Evolutionary conservation across 768 basidiomycete genomes (phyloP).

Genomic region (Trametopsis cervina): DNA sequence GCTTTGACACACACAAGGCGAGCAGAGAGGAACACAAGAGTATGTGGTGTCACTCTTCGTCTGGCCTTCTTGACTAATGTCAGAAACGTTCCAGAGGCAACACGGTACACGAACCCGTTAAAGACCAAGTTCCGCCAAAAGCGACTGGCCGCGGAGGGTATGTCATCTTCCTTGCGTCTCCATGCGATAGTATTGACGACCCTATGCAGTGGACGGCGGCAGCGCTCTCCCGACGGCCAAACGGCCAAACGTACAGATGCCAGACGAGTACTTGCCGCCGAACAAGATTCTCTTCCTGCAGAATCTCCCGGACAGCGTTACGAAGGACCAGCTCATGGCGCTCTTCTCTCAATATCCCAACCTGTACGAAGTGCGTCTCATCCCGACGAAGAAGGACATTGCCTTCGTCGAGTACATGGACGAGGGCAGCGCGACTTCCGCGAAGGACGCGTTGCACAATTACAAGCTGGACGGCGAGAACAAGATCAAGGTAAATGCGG

Average conservation of each 20-base stretch:
- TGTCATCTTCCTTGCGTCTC: conserved; percentile 18
- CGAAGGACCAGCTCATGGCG: conserved; percentile 84
- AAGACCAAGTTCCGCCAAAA: conserved; percentile 82
- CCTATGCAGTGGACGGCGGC: conserved; percentile 57
- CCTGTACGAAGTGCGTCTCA: conserved; percentile 94
- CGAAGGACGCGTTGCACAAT: conserved; percentile 96
- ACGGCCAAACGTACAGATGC: conserved; percentile 90
- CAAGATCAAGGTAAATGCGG: conserved; percentile 84
- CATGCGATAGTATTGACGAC: no score
- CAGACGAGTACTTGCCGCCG: conserved; percentile 98
- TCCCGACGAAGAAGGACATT: conserved; percentile 95
- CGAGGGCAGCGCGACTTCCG: conserved; percentile 84
- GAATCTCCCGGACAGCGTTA: conserved; percentile 89
- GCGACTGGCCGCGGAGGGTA: conserved; percentile 75
- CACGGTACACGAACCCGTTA: conserved; percentile 84
- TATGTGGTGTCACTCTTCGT: conserved; percentile 29
- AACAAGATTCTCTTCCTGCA: conserved; percentile 99
- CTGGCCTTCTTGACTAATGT: background rate
- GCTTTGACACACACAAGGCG: conserved; percentile 71
- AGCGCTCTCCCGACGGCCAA: conserved; percentile 60
- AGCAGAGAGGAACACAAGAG: conserved; percentile 79
- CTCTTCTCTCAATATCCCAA: conserved; percentile 94
- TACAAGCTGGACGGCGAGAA: conserved; percentile 96
- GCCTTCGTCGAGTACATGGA: conserved; percentile 98
- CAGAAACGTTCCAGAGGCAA: conserved; percentile 44